phyloP scores from a whole-genome alignment of 768 basidiomycete genomes.

The Rhodocollybia butyracea region DNA sequence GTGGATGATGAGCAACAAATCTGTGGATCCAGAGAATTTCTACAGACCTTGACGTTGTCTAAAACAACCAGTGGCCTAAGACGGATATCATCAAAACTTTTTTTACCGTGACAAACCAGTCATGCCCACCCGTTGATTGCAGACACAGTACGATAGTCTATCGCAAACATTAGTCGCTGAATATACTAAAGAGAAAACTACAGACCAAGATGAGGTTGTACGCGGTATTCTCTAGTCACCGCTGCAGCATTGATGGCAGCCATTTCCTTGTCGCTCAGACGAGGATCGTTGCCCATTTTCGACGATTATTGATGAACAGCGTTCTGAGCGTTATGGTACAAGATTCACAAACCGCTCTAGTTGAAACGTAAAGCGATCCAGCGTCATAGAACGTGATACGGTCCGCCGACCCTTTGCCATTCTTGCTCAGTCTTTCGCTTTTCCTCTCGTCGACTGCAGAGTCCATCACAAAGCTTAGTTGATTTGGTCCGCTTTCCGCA shows the following conservation, averaged over 20 bases:
- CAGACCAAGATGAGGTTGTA: too few species aligned
- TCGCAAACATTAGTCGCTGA: constrained; percentile 7
- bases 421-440: too few species aligned
- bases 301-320: too few species aligned
- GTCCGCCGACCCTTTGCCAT: too few species aligned
- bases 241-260: constrained; percentile 85
- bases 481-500: too few species aligned
- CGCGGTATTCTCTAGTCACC: constrained; percentile 86
- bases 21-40: not conserved
- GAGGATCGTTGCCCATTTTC: constrained; percentile 48
- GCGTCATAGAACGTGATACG: too few species aligned
- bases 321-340: not conserved
- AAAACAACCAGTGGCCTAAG: constrained; percentile 89
- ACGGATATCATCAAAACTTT: constrained; percentile 5
- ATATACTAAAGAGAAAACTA: too few species aligned
- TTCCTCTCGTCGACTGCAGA: too few species aligned
- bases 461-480: too few species aligned
- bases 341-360: too few species aligned
- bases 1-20: constrained; percentile 12
- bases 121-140: constrained; percentile 88
- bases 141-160: constrained; percentile 97
- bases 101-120: constrained; percentile 4
- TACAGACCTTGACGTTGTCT: constrained; percentile 92
- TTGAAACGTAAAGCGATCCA: too few species aligned
- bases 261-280: constrained; percentile 69